Evolutionary conservation across 78 protist genomes (phyloP), one percentile per base, ranked within the genome.

Genomic region (Ministeria vibrans): DNA sequence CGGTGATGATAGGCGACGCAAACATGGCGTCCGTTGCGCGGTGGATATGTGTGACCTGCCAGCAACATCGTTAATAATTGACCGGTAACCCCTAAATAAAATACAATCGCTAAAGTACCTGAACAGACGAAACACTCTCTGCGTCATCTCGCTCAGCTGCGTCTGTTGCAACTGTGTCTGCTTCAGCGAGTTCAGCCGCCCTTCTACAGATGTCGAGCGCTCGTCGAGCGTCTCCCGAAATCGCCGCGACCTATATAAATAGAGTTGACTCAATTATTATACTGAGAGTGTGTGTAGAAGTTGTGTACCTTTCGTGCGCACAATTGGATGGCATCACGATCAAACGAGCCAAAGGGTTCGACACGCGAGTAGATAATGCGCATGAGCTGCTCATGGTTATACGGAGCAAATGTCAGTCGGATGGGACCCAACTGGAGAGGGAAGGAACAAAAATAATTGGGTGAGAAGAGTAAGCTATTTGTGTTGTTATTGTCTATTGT

Each of bases 141-240:
- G 3, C 36, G 42, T 34, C 42, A 63, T 15, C 71, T 34, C 36
- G 44, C 25, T 34, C 43, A 42, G 44, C 71, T 5, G 1, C 71
- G 13, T 63, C 6, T 5, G 34, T 23, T 34, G 71, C 71, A 23
- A 20, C 71, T 4, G 43, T 6, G 34, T 3, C 30, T 23, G 39
- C 39, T 41, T 64, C 75, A 23, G 82, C 85, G 3, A 75, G 0
- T n/a, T 82, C 81, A 0, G 81, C 30, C 13, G 88, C 85, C 0
- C 79, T 55, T 45, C 72, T 44, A 77, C 80, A 79, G 55, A 80
- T 38, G 43, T 75, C 75, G 39, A 85, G 81, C 25, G 89, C 89
- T 4, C 83, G 27, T 22, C 89, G 79, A 22, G 79, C 81, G 34
- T 86, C 90, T 27, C 90, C 90, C 0, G 78, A 41, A 13, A 81